Base-by-base conservation (phyloP, 495 filamentous ascomycete species). In the Daldinia childiae region DNA sequence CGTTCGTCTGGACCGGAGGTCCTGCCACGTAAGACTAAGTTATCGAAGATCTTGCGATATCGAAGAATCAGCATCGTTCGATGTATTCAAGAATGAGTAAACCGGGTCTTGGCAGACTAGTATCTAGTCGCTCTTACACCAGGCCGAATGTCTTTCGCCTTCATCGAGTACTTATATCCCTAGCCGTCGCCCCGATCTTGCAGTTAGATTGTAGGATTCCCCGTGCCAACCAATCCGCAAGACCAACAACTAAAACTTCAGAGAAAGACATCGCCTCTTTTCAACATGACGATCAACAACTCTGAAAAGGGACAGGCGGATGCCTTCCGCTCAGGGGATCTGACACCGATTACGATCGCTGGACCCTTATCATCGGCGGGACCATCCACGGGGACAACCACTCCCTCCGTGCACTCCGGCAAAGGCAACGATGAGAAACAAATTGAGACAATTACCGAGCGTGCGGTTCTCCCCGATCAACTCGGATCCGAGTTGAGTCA, bases 381-480 rank as follows among this genome's bases (percentile, higher is more conserved):
- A 15, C 68, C 67, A 15, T 69, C 73, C 8, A 69, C 73, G 30
- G 75, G 73, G 3, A 76, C 73, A 4, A 70, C 54, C 6, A 75
- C 73, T 4, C 70, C 75, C 15, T 72, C 73, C 12, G 69, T 74
- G n/a, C 55, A 66, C 57, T 74, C 75, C 17, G 39, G 58, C 19
- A 73, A 70, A 27, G 65, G 70, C 17, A 57, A 24, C 11, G 41
- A 56, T 11, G 75, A 77, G 62, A 76, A 77, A 50, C 69, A 66
- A 32, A 34, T 77, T 11, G 69, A 73, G 67, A 54, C 38, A 15
- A 36, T 67, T 34, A 27, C 32, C 8, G 62, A 75, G 52, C 70
- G 65, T 68, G 73, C 71, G 2, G 24, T 66, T 21, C 75, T 77
- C 48, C 75, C 75, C 1, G 54, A 76, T 17, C 73, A 76, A 27